phyloP scores from a whole-genome alignment of 73 alveolate genomes.

The Halteria grandinella region DNA sequence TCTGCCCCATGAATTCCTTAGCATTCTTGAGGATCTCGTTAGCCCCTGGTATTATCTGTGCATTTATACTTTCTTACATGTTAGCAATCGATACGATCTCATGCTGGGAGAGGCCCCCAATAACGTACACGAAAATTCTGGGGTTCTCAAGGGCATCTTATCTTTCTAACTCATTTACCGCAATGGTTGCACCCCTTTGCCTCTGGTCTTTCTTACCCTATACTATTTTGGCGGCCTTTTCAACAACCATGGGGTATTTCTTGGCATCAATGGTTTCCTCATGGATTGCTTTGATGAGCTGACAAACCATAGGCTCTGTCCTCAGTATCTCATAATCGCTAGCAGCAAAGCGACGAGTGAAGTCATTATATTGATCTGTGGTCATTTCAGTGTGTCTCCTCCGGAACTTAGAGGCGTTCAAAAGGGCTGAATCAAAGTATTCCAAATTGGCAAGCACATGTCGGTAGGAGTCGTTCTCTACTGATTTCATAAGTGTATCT shows the following conservation, averaged over 20 bases:
- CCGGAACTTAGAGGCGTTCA: background rate
- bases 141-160: slow-evolving; percentile 55
- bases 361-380: slow-evolving; percentile 36
- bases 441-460: slow-evolving; percentile 29
- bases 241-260: slow-evolving; percentile 50
- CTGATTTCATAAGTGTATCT: slow-evolving; percentile 47
- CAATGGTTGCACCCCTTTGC: slow-evolving; percentile 10
- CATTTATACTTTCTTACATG: slow-evolving; percentile 32
- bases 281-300: slow-evolving; percentile 29
- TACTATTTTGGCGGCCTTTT: slow-evolving; percentile 5
- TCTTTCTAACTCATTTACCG: background rate
- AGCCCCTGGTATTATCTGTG: slow-evolving; percentile 57
- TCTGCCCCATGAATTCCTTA: slow-evolving; percentile 8
- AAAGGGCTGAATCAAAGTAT: background rate
- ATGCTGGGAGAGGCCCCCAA: slow-evolving; percentile 70
- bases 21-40: slow-evolving; percentile 42
- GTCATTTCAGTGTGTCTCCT: slow-evolving; percentile 58
- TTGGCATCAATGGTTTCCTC: slow-evolving; percentile 25
- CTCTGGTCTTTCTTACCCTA: slow-evolving; percentile 24
- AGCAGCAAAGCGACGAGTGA: background rate
- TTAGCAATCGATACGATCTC: slow-evolving; percentile 41
- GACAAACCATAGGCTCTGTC: slow-evolving; percentile 46
- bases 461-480: slow-evolving; percentile 42
- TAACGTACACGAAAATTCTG: slow-evolving; percentile 53
- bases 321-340: slow-evolving; percentile 57